These are phyloP conservation scores for Scutellaria minor DNA, from an alignment of 257 asterid genomes.

Conservation along the genomic window DNA sequence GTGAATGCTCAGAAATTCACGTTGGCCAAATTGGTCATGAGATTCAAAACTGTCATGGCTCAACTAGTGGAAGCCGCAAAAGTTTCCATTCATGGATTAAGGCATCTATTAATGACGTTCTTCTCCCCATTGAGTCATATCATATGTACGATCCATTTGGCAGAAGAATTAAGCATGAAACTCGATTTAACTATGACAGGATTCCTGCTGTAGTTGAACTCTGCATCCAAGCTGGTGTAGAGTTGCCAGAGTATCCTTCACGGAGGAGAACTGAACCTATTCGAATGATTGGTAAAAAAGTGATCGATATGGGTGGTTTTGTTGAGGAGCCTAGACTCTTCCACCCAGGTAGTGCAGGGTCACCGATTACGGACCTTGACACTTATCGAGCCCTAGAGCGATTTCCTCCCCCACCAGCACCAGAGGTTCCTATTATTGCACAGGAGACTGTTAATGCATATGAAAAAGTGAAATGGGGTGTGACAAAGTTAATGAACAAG, in stretches of 20 bases:
- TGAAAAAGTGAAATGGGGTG: conserved; percentile 77
- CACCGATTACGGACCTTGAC: conserved; percentile 58
- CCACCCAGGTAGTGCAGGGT: conserved; percentile 37
- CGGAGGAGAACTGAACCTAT: conserved; percentile 83
- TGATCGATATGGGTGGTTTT: conserved; percentile 68
- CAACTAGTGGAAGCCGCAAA: conserved; percentile 63
- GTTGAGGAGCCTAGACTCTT: conserved; percentile 61
- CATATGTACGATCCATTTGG: conserved; percentile 93
- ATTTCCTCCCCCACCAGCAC: conserved; percentile 56
- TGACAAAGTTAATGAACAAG: conserved; percentile 71
- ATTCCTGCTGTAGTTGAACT: conserved; percentile 91
- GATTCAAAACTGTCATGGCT: conserved; percentile 76
- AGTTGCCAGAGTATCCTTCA: conserved; percentile 79
- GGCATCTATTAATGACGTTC: conserved; percentile 80
- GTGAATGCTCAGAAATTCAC: conserved; percentile 88
- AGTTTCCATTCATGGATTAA: conserved; percentile 86
- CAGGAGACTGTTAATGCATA: conserved; percentile 69
- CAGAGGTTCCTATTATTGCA: conserved; percentile 59
- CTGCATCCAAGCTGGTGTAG: conserved; percentile 98
- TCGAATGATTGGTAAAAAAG: conserved; percentile 85
- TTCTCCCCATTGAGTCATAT: conserved; percentile 84
- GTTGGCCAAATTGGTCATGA: conserved; percentile 70
- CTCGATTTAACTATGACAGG: conserved; percentile 76
- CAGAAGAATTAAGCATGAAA: conserved; percentile 79
- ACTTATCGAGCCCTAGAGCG: conserved; percentile 70